phyloP scores from a whole-genome alignment of 179 eudicot species.

The Amaranthus tricolor region DNA sequence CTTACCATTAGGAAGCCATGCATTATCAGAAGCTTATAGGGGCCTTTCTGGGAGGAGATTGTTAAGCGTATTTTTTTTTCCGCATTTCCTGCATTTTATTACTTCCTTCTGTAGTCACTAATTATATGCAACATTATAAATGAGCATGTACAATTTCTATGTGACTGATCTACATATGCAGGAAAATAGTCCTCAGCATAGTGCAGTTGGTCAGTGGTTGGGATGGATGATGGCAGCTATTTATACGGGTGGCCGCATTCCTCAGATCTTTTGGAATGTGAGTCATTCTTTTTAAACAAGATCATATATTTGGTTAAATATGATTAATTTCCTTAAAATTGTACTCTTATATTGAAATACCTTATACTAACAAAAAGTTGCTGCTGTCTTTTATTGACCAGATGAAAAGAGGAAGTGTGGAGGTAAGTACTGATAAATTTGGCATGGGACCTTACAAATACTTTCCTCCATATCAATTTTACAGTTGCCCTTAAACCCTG shows the following conservation, averaged over 20 bases:
- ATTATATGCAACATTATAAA: not conserved
- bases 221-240: conserved; percentile 99
- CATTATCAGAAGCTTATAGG: conserved; percentile 45
- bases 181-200: conserved; percentile 50
- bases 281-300: conserved; percentile 20
- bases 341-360: not conserved
- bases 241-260: conserved; percentile 95
- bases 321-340: not conserved
- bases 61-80: conserved; percentile 37
- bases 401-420: conserved; percentile 90
- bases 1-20: conserved; percentile 55
- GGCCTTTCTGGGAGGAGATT: conserved; percentile 57
- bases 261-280: conserved; percentile 89
- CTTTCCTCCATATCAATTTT: not conserved
- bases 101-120: not conserved
- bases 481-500: not conserved
- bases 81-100: not conserved
- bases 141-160: not conserved
- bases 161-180: conserved; percentile 12
- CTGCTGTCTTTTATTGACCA: conserved; percentile 33
- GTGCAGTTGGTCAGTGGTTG: conserved; percentile 59
- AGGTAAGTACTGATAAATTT: conserved; percentile 36
- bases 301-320: not conserved
- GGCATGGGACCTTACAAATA: not conserved
- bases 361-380: conserved; percentile 20